Conservation (phyloP, 2,329 filamentous ascomycete species). For the Bipolaris gigantea region DNA sequence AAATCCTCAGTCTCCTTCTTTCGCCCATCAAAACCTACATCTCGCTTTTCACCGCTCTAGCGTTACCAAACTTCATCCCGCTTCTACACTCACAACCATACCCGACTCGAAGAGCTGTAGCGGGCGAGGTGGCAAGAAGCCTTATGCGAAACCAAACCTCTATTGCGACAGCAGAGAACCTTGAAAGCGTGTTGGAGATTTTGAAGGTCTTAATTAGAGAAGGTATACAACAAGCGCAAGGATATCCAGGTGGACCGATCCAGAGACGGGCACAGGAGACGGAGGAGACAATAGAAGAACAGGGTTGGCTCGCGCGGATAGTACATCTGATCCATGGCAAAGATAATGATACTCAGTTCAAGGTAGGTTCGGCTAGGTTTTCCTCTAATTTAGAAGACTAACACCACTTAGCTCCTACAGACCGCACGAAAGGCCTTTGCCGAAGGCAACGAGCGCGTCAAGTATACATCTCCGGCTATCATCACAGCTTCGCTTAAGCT, state of each 20-base stretch:
- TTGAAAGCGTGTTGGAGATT: constrained; percentile 87
- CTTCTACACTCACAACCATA: constrained; percentile 91
- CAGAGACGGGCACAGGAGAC: constrained; percentile 81
- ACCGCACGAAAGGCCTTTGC: constrained; percentile 81
- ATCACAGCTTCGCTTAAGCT: constrained; percentile 89
- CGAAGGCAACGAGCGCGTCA: constrained; percentile 92
- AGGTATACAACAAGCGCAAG: constrained; percentile 76
- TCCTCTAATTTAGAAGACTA: constrained; percentile 1
- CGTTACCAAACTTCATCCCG: constrained; percentile 88
- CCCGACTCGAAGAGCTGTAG: constrained; percentile 84
- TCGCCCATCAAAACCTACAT: constrained; percentile 87
- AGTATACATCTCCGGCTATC: constrained; percentile 90
- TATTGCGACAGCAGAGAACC: constrained; percentile 74
- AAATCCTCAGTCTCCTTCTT: constrained; percentile 84
- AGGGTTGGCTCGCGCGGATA: constrained; percentile 92
- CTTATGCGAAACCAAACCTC: constrained; percentile 80
- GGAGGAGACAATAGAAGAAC: constrained; percentile 96
- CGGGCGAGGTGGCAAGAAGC: constrained; percentile 80
- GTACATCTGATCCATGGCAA: constrained; percentile 82
- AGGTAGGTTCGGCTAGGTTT: constrained; percentile 47
- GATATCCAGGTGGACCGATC: constrained; percentile 75
- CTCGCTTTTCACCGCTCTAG: constrained; percentile 94
- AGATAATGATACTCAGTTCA: constrained; percentile 92
- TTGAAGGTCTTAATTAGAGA: constrained; percentile 92
- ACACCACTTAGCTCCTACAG: constrained; percentile 68